Conservation (phyloP, 805 yeast species). For the Candida yuanshanica region DNA sequence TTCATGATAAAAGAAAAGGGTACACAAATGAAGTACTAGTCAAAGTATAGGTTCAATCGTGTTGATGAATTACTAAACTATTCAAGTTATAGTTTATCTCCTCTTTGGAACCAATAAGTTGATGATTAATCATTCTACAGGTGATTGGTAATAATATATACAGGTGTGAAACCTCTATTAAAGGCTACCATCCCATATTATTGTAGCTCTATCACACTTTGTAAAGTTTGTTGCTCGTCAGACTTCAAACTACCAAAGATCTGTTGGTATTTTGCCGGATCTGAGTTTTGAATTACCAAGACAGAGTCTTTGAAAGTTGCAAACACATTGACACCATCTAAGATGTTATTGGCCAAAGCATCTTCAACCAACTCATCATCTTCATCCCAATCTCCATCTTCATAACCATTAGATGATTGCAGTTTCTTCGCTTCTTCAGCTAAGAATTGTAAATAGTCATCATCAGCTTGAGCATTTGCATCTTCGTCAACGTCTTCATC, state of each 20-base stretch:
- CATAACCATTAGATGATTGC: slow-evolving; percentile 34
- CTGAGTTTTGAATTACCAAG: slow-evolving; percentile 40
- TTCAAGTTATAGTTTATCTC: too few relatives aligned
- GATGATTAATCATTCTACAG: too few relatives aligned
- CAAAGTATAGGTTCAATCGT: too few relatives aligned
- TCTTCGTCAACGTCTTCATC: slow-evolving; percentile 30
- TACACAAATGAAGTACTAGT: too few relatives aligned
- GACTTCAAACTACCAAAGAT: slow-evolving; percentile 36
- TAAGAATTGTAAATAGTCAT: slow-evolving; percentile 45
- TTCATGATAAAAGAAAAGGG: too few relatives aligned
- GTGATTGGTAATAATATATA: too few relatives aligned
- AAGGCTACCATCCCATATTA: too few relatives aligned
- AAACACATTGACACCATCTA: slow-evolving; percentile 73
- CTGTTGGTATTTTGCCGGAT: slow-evolving; percentile 42
- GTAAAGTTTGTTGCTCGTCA: slow-evolving; percentile 30
- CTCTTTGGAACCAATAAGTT: too few relatives aligned
- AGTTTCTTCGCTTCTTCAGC: slow-evolving; percentile 37
- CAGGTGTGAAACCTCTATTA: too few relatives aligned
- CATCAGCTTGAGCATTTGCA: slow-evolving; percentile 27
- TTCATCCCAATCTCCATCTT: slow-evolving; percentile 50
- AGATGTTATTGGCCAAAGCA: slow-evolving; percentile 69
- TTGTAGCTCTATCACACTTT: slow-evolving; percentile 24
- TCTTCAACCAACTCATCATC: slow-evolving; percentile 80
- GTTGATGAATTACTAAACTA: too few relatives aligned
- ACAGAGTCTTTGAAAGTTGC: slow-evolving; percentile 56